Conservation (phyloP, 768 basidiomycete genomes). For the Calocera viscosa region DNA sequence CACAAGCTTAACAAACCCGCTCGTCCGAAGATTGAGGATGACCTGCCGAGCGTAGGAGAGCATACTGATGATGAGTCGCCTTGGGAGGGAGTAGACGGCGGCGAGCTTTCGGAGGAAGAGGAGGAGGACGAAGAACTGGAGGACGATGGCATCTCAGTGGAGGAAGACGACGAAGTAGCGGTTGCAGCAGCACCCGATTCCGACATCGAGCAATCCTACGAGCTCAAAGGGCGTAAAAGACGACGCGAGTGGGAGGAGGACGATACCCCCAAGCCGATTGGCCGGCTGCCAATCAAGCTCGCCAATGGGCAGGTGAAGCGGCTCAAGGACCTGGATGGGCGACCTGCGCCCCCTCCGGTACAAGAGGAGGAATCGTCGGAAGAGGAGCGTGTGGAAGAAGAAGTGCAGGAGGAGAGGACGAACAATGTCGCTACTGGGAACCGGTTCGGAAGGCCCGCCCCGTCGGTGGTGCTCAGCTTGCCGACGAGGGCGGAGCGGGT, state of each 20-base stretch:
- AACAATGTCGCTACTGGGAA: conserved; percentile 75
- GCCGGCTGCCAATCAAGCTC: conserved; percentile 75
- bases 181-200: conserved; percentile 31
- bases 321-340: conserved; percentile 23
- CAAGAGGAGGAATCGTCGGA: conserved; percentile 26
- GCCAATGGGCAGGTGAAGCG: conserved; percentile 58
- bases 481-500: conserved; percentile 54
- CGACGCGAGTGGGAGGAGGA: conserved; percentile 36
- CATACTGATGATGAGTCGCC: conserved; percentile 46
- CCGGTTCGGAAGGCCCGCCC: conserved; percentile 74
- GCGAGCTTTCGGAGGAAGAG: conserved; percentile 18
- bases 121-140: conserved; percentile 24
- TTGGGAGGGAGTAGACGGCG: conserved; percentile 26
- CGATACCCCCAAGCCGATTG: conserved; percentile 38
- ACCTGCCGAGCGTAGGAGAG: conserved; percentile 58
- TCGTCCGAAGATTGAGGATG: conserved; percentile 37
- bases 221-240: conserved; percentile 45
- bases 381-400: conserved; percentile 15
- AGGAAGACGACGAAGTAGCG: conserved; percentile 6
- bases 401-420: conserved; percentile 20
- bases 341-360: conserved; percentile 33
- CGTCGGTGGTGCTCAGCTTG: conserved; percentile 55
- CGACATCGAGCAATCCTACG: conserved; percentile 66
- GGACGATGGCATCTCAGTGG: neutral
- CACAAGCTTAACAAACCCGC: conserved; percentile 53